A percentile compares a stretch with the other conserved stretches of the same genome.
Conservation (phyloP, 169 alveolate species). For the Cryptosporidium sp. region DNA sequence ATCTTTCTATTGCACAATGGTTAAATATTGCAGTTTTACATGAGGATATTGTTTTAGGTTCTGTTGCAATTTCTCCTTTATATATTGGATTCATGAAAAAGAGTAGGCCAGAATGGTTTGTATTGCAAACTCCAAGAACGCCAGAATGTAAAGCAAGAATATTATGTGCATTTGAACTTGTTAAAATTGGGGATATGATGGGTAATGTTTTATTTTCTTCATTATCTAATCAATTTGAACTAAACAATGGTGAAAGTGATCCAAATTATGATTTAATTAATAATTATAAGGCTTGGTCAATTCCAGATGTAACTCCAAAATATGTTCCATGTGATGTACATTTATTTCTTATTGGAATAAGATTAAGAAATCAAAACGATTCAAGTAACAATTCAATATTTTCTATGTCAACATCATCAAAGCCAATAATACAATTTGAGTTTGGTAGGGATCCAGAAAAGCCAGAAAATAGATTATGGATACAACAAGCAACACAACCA, state of each 20-base stretch:
- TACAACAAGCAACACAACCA: conserved; percentile 72
- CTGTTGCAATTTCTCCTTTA: conserved; percentile 70
- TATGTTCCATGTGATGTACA: conserved; percentile 75
- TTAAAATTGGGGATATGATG: conserved; percentile 56
- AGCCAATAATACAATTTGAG: conserved; percentile 66
- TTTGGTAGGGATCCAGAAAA: conserved; percentile 75
- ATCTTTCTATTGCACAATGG: conserved; percentile 75
- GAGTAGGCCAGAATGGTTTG: conserved; percentile 72
- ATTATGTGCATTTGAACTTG: conserved; percentile 66
- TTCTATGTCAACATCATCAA: conserved; percentile 43
- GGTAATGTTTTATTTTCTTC: conserved; percentile 25
- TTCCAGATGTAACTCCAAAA: conserved; percentile 71
- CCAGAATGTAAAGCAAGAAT: conserved; percentile 74
- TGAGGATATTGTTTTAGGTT: conserved; percentile 68
- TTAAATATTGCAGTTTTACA: conserved; percentile 66
- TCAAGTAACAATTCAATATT: conserved; percentile 12
- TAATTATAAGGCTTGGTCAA: conserved; percentile 32
- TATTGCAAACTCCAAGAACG: conserved; percentile 59
- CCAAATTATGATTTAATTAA: neutral
- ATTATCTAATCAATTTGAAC: neutral
- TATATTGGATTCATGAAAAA: conserved; percentile 75
- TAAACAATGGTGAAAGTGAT: neutral
- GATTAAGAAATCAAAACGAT: conserved; percentile 59
- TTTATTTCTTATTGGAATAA: conserved; percentile 54
- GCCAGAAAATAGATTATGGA: conserved; percentile 74